Percentiles rank a stretch among this genome's conserved stretches.
These are phyloP conservation scores for Gigaspora rosea DNA, from an alignment of 192 early-diverging fungal species.

Conservation along the genomic window DNA sequence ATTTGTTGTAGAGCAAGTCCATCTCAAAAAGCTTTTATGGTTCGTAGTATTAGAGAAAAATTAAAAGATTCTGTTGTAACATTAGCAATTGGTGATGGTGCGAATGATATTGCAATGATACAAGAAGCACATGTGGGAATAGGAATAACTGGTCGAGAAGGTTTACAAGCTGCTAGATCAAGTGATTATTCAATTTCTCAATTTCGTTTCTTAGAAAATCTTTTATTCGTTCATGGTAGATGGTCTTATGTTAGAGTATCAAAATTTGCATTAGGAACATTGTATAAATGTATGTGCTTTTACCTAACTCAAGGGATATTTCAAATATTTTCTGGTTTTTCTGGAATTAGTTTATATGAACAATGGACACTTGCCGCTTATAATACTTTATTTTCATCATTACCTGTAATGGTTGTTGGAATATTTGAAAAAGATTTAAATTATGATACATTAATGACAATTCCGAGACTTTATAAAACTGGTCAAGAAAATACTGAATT, in stretches of 20 bases:
- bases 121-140: slow-evolving; percentile 91
- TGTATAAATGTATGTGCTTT: slow-evolving; percentile 86
- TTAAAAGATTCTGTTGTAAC: slow-evolving; percentile 55
- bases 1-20: slow-evolving; percentile 92
- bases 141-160: slow-evolving; percentile 89
- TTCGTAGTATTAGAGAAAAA: slow-evolving; percentile 63
- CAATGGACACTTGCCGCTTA: slow-evolving; percentile 78
- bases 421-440: slow-evolving; percentile 85
- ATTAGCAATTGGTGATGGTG: slow-evolving; percentile 89
- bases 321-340: slow-evolving; percentile 77
- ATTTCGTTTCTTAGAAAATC: slow-evolving; percentile 78
- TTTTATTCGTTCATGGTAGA: slow-evolving; percentile 85
- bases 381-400: slow-evolving; percentile 80
- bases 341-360: slow-evolving; percentile 74
- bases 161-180: slow-evolving; percentile 81
- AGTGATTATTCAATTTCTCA: slow-evolving; percentile 89
- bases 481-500: slow-evolving; percentile 58
- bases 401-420: slow-evolving; percentile 77
- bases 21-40: slow-evolving; percentile 86
- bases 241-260: slow-evolving; percentile 84
- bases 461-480: slow-evolving; percentile 73
- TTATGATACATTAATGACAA: slow-evolving; percentile 58
- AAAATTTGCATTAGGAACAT: slow-evolving; percentile 81
- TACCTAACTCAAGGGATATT: slow-evolving; percentile 74
- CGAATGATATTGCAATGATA: slow-evolving; percentile 96